These are phyloP conservation scores for Candida schatavii DNA, from an alignment of 805 yeast species.

Conservation along the genomic window DNA sequence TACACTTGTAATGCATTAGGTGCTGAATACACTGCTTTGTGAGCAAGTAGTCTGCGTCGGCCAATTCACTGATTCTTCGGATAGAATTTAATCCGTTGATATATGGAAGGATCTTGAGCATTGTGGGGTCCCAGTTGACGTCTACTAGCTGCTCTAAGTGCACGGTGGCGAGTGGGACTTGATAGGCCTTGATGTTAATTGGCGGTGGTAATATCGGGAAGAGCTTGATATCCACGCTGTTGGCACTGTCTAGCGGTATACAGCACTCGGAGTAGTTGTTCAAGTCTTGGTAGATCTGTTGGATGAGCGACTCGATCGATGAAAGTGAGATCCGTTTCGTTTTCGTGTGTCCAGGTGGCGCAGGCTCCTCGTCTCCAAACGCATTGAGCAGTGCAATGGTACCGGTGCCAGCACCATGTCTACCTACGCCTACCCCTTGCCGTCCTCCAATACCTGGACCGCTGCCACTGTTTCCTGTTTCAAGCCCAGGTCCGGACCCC, in stretches of 20 bases:
- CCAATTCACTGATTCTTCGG: constrained; percentile 67
- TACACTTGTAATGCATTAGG: constrained; percentile 83
- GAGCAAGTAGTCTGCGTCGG: constrained; percentile 74
- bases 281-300: constrained; percentile 90
- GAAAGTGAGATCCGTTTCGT: constrained; percentile 33
- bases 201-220: constrained; percentile 87
- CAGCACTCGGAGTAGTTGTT: constrained; percentile 95
- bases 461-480: not conserved
- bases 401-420: constrained; percentile 7
- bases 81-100: constrained; percentile 89
- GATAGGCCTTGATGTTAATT: constrained; percentile 68
- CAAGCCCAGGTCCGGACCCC: constrained; percentile 1
- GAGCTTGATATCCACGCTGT: constrained; percentile 88
- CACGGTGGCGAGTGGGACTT: constrained; percentile 92
- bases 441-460: not conserved
- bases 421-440: not conserved
- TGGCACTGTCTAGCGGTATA: constrained; percentile 87
- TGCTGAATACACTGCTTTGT: constrained; percentile 90
- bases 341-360: constrained; percentile 35
- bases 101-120: constrained; percentile 80
- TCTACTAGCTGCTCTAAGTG: constrained; percentile 71
- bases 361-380: not conserved
- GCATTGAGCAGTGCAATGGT: constrained; percentile 1
- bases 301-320: constrained; percentile 69
- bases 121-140: constrained; percentile 95